Percentiles rank a stretch among this genome's conserved stretches.
These are phyloP conservation scores for Austroboletus olivaceoglutinosus DNA, from an alignment of 1,284 basidiomycete species.

Conservation along the genomic window DNA sequence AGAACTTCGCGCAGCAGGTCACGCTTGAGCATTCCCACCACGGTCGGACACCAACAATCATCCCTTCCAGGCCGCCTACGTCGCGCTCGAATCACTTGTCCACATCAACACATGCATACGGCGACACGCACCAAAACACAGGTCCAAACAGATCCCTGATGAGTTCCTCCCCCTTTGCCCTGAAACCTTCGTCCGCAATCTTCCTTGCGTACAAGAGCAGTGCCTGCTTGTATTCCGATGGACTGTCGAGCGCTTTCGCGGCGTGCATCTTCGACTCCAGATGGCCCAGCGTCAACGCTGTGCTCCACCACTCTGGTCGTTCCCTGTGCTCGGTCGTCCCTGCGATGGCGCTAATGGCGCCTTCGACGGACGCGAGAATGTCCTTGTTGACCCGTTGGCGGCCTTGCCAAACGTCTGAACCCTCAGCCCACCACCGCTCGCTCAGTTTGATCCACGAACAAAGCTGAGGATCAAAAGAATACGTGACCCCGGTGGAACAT, in stretches of 20 bases:
- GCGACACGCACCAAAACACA: slow-evolving; percentile 66
- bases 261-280: slow-evolving; percentile 78
- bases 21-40: slow-evolving; percentile 71
- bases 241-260: slow-evolving; percentile 71
- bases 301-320: slow-evolving; percentile 72
- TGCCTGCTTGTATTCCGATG: slow-evolving; percentile 77
- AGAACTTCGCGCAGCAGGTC: slow-evolving; percentile 79
- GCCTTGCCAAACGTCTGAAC: slow-evolving; percentile 78
- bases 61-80: slow-evolving; percentile 68
- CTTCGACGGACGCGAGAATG: slow-evolving; percentile 52
- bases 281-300: slow-evolving; percentile 79
- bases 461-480: slow-evolving; percentile 72
- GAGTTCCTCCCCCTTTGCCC: slow-evolving; percentile 83
- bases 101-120: background rate
- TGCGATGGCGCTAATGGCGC: slow-evolving; percentile 43
- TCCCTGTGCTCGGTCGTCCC: slow-evolving; percentile 43
- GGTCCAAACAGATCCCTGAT: slow-evolving; percentile 86
- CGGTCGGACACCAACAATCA: slow-evolving; percentile 62
- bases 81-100: background rate
- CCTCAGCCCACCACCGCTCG: slow-evolving; percentile 77
- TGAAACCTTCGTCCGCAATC: slow-evolving; percentile 83
- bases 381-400: slow-evolving; percentile 55
- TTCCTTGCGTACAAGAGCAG: slow-evolving; percentile 76
- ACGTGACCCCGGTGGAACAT: slow-evolving; percentile 70
- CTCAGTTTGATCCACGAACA: slow-evolving; percentile 70